These are phyloP conservation scores for Inga laurina DNA, from an alignment of 306 rosid genomes.

Conservation along the genomic window DNA sequence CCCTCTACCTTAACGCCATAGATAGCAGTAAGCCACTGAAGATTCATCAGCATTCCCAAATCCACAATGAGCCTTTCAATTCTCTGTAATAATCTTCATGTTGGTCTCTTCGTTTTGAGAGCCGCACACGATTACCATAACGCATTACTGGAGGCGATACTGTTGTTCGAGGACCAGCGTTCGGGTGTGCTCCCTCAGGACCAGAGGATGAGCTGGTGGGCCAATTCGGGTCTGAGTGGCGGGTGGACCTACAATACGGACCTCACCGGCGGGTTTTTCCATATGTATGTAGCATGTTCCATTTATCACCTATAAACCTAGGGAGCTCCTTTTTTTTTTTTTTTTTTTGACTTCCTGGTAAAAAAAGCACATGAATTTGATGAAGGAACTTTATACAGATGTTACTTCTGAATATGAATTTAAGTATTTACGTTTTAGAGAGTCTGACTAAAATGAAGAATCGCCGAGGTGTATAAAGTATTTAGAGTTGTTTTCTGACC, in stretches of 20 bases:
- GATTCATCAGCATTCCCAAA: background rate
- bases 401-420: background rate
- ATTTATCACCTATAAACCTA: background rate
- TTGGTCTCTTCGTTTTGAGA: background rate
- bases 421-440: background rate
- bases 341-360: background rate
- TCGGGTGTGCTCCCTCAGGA: conserved; percentile 74
- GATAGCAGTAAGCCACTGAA: conserved; percentile 11
- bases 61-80: conserved; percentile 31
- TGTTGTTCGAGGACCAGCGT: conserved; percentile 87
- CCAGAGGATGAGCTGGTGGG: conserved; percentile 68
- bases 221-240: conserved; percentile 69
- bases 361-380: background rate
- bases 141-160: conserved; percentile 74
- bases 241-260: conserved; percentile 72
- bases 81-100: background rate
- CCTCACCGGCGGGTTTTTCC: conserved; percentile 62
- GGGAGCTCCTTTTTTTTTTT: background rate
- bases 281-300: background rate
- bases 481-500: background rate
- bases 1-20: background rate
- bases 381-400: background rate
- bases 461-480: background rate
- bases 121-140: conserved; percentile 56
- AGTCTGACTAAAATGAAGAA: background rate